Evolutionary conservation across 2,329 filamentous ascomycete species (phyloP).

Genomic region (Colletotrichum horii): DNA sequence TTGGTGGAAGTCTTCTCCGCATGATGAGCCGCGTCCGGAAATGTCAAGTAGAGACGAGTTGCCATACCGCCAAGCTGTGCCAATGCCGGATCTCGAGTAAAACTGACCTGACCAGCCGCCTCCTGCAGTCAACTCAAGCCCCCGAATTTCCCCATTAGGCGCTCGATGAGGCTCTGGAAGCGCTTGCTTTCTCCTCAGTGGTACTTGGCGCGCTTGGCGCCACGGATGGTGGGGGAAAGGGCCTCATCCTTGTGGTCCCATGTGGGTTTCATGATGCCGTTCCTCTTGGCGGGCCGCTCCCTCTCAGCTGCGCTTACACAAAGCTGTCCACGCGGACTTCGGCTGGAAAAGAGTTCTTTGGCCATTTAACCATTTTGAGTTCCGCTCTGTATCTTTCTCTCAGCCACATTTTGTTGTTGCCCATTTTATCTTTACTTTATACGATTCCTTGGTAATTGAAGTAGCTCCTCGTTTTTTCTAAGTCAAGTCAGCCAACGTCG

Average conservation of each 20-base stretch:
- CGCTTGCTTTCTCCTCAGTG: not conserved
- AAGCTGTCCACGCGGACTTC: not conserved
- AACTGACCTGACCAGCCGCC: constrained; percentile 8
- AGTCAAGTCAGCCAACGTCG: not conserved
- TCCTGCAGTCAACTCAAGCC: not conserved
- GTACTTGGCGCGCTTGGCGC: constrained; percentile 17
- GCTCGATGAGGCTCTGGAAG: not conserved
- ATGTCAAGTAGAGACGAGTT: constrained; percentile 10
- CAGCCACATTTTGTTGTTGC: not conserved
- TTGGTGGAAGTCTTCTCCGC: not conserved
- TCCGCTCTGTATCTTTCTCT: not conserved
- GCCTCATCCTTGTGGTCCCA: constrained; percentile 10
- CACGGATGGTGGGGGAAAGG: not conserved
- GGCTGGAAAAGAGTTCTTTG: not conserved
- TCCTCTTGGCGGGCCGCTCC: not conserved
- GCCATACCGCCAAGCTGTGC: constrained; percentile 11
- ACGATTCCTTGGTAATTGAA: accelerated
- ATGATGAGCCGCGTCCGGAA: constrained; percentile 2
- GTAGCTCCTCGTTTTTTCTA: accelerated
- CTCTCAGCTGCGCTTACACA: not conserved
- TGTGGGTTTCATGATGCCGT: constrained; percentile 16
- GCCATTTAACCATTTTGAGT: not conserved
- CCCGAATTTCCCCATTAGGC: not conserved
- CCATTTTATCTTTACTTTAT: not conserved
- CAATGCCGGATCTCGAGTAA: not conserved